Conservation (phyloP, 352 stramenopile species). For the Phytophthora chlamydospora region DNA sequence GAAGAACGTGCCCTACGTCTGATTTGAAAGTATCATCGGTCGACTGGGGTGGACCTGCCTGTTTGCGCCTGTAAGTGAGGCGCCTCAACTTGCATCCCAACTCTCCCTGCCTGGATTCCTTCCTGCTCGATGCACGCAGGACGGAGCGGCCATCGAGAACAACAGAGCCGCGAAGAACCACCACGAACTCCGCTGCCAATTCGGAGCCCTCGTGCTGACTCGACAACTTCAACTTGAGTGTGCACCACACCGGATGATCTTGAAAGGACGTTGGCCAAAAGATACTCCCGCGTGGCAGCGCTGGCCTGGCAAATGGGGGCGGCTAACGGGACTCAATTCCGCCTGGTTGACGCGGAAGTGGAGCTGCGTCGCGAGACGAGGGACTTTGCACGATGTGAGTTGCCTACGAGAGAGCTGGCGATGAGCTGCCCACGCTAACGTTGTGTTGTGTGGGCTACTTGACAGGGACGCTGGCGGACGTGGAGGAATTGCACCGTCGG, state of each 20-base stretch:
- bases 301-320: slow-evolving; percentile 45
- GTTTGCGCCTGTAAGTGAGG: too few species aligned
- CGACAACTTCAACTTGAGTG: slow-evolving; percentile 27
- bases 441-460: too few species aligned
- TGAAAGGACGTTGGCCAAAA: slow-evolving; percentile 18
- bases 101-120: too few species aligned
- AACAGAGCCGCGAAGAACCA: neutral
- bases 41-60: too few species aligned
- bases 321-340: slow-evolving; percentile 54
- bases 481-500: slow-evolving; percentile 59
- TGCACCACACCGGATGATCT: slow-evolving; percentile 23
- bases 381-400: slow-evolving; percentile 79
- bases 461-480: slow-evolving; percentile 72
- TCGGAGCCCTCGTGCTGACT: neutral
- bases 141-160: neutral
- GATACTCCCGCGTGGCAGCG: slow-evolving; percentile 1
- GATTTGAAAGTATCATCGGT: slow-evolving; percentile 9
- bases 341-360: slow-evolving; percentile 61
- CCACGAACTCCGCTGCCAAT: neutral
- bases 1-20: slow-evolving; percentile 1
- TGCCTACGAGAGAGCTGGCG: neutral
- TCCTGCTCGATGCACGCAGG: too few species aligned
- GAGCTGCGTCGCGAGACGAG: slow-evolving; percentile 77
- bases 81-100: too few species aligned
- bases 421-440: neutral